Percentiles rank a stretch among this genome's conserved stretches.
Conservation (phyloP, 139 green algal species). For the Ettlia oleoabundans region DNA sequence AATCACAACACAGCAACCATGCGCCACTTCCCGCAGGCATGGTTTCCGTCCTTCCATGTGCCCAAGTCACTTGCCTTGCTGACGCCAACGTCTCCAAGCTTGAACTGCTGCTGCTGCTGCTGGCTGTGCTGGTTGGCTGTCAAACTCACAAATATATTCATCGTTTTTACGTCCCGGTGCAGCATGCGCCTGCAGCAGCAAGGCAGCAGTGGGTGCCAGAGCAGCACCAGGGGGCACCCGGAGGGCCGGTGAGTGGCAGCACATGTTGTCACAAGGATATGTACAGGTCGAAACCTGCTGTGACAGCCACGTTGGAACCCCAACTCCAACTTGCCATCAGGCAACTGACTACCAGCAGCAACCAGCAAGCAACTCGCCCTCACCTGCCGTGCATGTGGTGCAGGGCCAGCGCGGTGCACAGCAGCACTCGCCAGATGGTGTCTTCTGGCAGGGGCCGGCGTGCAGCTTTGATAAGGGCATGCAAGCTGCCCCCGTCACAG, state of each 20-base stretch:
- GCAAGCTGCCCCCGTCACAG: neutral
- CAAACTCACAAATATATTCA: constrained; percentile 4
- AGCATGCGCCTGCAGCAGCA: constrained; percentile 34
- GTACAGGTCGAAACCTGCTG: too few relatives aligned
- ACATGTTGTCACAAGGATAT: too few relatives aligned
- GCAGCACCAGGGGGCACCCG: neutral
- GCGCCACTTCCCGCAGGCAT: too few relatives aligned
- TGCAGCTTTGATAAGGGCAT: neutral
- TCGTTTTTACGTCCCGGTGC: constrained; percentile 20
- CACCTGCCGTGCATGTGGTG: constrained; percentile 34
- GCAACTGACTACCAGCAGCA: neutral
- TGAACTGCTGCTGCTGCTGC: neutral
- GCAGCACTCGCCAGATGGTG: constrained; percentile 25
- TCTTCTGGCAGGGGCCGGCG: constrained; percentile 4
- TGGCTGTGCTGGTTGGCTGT: neutral
- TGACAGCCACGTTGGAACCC: too few relatives aligned
- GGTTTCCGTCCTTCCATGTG: too few relatives aligned
- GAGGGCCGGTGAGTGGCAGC: too few relatives aligned
- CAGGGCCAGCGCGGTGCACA: constrained; percentile 8
- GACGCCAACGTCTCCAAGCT: constrained; percentile 23
- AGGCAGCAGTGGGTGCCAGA: neutral
- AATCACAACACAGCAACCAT: too few relatives aligned
- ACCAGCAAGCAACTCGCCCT: neutral
- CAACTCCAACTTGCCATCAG: neutral
- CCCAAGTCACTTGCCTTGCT: too few relatives aligned